Percentiles rank a stretch among this genome's conserved stretches.
phyloP scores from a whole-genome alignment of 208 protist genomes.

The Acanthamoeba lenticulata region DNA sequence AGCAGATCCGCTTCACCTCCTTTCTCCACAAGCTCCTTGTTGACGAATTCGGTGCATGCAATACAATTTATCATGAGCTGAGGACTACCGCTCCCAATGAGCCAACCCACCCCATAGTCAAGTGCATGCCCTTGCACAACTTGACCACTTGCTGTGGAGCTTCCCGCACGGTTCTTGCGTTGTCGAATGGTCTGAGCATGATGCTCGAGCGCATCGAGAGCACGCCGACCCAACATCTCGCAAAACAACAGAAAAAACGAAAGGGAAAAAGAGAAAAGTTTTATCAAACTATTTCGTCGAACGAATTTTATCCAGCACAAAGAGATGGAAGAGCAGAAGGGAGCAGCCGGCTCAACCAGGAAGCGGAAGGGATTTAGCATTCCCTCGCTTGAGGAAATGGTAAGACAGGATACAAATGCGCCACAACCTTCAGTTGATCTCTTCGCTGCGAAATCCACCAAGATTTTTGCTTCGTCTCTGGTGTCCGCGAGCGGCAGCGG shows the following conservation, averaged over 20 bases:
- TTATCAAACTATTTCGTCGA: too few relatives aligned
- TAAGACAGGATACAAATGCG: not conserved
- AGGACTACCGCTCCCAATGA: not conserved
- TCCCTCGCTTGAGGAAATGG: not conserved
- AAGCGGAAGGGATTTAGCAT: not conserved
- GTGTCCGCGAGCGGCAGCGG: not conserved
- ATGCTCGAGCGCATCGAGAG: too few relatives aligned
- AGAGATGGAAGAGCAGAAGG: too few relatives aligned
- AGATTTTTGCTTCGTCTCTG: not conserved
- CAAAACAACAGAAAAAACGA: too few relatives aligned
- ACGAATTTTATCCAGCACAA: too few relatives aligned
- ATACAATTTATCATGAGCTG: not conserved
- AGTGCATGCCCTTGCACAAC: too few relatives aligned
- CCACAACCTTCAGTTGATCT: not conserved
- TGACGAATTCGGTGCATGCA: not conserved
- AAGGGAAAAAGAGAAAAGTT: too few relatives aligned
- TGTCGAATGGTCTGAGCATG: too few relatives aligned
- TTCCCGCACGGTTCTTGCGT: too few relatives aligned
- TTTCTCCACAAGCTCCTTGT: not conserved
- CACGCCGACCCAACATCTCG: too few relatives aligned
- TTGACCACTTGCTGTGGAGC: too few relatives aligned
- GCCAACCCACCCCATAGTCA: conserved; percentile 13
- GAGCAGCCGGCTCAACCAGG: too few relatives aligned
- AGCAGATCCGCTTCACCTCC: not conserved
- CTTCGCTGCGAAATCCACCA: not conserved